Evolutionary conservation across 352 stramenopile genomes (phyloP).

Genomic region (Phytopythium aichiense): DNA sequence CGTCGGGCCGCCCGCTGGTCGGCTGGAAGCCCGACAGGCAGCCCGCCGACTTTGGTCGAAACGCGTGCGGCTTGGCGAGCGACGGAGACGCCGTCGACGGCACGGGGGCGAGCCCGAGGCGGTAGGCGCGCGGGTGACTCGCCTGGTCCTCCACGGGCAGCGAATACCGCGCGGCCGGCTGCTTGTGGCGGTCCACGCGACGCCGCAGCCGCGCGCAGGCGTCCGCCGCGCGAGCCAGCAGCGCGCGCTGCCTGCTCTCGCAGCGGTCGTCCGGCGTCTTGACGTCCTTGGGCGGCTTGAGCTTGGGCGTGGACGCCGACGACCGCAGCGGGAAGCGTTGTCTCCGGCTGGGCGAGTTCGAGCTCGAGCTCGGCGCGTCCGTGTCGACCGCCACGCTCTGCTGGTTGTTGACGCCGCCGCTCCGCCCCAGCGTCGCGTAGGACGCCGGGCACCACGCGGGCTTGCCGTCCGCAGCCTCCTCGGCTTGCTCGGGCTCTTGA

Average conservation of each 20-base stretch:
- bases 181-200: constrained; percentile 30
- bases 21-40: constrained; percentile 19
- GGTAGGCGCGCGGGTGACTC: constrained; percentile 36
- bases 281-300: not conserved
- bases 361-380: not conserved
- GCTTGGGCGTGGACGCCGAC: not conserved
- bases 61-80: constrained; percentile 7
- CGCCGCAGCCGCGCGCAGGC: constrained; percentile 23
- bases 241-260: constrained; percentile 21
- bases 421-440: constrained; percentile 9
- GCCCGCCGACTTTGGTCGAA: constrained; percentile 35
- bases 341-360: constrained; percentile 5
- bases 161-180: constrained; percentile 38
- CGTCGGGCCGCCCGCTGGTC: not conserved
- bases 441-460: constrained; percentile 41
- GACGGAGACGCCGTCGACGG: constrained; percentile 19
- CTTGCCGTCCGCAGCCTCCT: not conserved
- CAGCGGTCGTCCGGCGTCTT: constrained; percentile 16
- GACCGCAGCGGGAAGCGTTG: constrained; percentile 27
- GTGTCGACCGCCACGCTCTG: not conserved
- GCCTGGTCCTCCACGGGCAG: constrained; percentile 41
- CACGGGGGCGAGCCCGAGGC: constrained; percentile 42
- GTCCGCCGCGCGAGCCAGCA: constrained; percentile 24
- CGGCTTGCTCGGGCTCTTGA: constrained; percentile 7
- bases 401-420: not conserved